These are phyloP conservation scores for Sphaceloma murrayae DNA, from an alignment of 2,329 filamentous ascomycete genomes.

Conservation along the genomic window DNA sequence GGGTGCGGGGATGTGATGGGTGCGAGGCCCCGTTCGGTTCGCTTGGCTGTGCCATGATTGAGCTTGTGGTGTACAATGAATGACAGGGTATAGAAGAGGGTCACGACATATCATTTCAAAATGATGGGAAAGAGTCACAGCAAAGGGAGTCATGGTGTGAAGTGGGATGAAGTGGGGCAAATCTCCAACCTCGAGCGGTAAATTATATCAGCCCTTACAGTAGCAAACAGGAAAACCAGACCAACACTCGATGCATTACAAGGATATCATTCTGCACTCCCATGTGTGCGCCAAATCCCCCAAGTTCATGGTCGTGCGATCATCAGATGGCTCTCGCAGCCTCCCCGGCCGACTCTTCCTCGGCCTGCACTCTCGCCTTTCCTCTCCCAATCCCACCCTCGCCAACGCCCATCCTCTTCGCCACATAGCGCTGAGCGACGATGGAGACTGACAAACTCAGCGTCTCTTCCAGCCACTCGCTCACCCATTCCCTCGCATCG, in stretches of 20 bases:
- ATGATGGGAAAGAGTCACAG: too few relatives aligned
- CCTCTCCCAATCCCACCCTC: constrained; percentile 59
- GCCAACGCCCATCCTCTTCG: constrained; percentile 88
- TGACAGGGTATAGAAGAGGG: background rate
- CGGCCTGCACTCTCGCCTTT: constrained; percentile 44
- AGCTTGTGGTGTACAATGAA: background rate
- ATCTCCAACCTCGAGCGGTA: too few relatives aligned
- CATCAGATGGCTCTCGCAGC: constrained; percentile 44
- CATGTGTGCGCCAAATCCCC: background rate
- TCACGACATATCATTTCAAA: background rate
- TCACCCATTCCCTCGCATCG: constrained; percentile 92
- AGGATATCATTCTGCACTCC: constrained; percentile 4
- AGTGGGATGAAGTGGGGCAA: background rate
- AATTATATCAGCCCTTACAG: background rate
- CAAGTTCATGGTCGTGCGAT: background rate
- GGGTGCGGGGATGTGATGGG: constrained; percentile 14
- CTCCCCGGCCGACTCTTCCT: constrained; percentile 50
- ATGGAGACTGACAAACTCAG: constrained; percentile 70
- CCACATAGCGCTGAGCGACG: constrained; percentile 90
- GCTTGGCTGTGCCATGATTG: background rate
- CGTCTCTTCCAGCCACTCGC: constrained; percentile 91
- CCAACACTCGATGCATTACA: constrained; percentile 3
- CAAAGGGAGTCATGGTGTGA: too few relatives aligned
- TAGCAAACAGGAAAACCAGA: background rate
- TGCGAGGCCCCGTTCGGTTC: constrained; percentile 3